These are phyloP conservation scores for Cudoniella acicularis DNA, from an alignment of 495 filamentous ascomycete genomes.

Conservation along the genomic window DNA sequence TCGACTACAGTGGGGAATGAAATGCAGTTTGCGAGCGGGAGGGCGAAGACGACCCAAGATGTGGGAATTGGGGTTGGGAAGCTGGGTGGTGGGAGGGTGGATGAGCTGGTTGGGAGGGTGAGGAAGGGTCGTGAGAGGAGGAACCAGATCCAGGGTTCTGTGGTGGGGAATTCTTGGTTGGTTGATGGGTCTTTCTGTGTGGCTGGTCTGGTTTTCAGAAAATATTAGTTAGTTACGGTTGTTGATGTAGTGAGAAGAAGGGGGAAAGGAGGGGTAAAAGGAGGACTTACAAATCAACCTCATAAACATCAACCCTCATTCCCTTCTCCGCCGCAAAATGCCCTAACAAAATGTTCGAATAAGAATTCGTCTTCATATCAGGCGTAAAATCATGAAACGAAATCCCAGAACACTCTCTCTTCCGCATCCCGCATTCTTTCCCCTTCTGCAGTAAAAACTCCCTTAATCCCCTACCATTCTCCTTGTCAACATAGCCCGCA, in stretches of 20 bases:
- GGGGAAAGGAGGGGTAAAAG: neutral
- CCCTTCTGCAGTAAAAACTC: constrained; percentile 16
- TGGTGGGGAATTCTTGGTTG: neutral
- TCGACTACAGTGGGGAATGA: neutral
- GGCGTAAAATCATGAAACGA: constrained; percentile 21
- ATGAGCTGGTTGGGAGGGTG: neutral
- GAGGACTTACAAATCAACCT: constrained; percentile 21
- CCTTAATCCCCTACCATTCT: constrained; percentile 18
- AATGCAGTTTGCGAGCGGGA: constrained; percentile 13
- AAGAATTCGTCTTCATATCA: constrained; percentile 2
- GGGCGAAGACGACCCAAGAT: constrained; percentile 22
- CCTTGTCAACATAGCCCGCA: constrained; percentile 2
- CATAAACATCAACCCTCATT: constrained; percentile 14
- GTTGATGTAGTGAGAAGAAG: neutral
- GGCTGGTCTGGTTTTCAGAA: constrained; percentile 1
- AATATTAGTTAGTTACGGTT: neutral
- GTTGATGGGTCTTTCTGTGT: neutral
- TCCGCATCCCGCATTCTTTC: constrained; percentile 10
- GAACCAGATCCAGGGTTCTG: constrained; percentile 20
- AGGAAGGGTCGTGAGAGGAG: constrained; percentile 17
- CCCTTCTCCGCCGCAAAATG: constrained; percentile 8
- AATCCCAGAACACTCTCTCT: constrained; percentile 13
- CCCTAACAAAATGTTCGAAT: constrained; percentile 8
- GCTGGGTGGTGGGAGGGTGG: constrained; percentile 10
- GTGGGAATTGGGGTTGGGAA: constrained; percentile 14